These are phyloP conservation scores for Trichosporon sp. DNA, from an alignment of 1,284 basidiomycete species.

Conservation along the genomic window DNA sequence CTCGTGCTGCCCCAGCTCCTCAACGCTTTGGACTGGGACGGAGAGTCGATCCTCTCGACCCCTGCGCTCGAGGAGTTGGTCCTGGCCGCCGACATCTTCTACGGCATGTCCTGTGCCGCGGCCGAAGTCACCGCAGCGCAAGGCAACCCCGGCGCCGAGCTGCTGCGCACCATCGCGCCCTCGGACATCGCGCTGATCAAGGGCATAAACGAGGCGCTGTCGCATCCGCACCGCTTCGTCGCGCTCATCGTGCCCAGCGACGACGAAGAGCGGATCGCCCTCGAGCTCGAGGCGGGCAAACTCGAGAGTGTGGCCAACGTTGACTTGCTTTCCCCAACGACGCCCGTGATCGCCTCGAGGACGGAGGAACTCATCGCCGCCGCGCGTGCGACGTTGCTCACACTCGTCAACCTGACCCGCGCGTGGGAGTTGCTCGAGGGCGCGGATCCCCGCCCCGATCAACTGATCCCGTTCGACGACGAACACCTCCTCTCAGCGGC, in stretches of 20 bases:
- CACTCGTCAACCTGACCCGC: slow-evolving; percentile 70
- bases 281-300: slow-evolving; percentile 68
- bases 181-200: slow-evolving; percentile 75
- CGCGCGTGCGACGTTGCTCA: slow-evolving; percentile 68
- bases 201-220: slow-evolving; percentile 83
- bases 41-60: slow-evolving; percentile 70
- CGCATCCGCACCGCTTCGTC: slow-evolving; percentile 83
- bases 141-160: slow-evolving; percentile 37
- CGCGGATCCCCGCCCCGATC: slow-evolving; percentile 61
- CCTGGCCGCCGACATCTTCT: slow-evolving; percentile 73
- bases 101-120: slow-evolving; percentile 63
- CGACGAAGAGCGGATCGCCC: slow-evolving; percentile 57
- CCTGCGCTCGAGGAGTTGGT: slow-evolving; percentile 78
- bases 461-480: slow-evolving; percentile 29
- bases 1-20: slow-evolving; percentile 80
- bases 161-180: slow-evolving; percentile 68
- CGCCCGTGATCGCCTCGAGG: slow-evolving; percentile 70
- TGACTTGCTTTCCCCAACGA: slow-evolving; percentile 62
- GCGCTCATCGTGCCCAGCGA: slow-evolving; percentile 79
- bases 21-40: slow-evolving; percentile 74
- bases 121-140: slow-evolving; percentile 57
- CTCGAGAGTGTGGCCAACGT: slow-evolving; percentile 61
- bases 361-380: slow-evolving; percentile 70
- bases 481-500: slow-evolving; percentile 30
- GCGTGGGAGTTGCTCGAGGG: slow-evolving; percentile 70